Percentiles rank a stretch among this genome's conserved stretches.
phyloP scores from a whole-genome alignment of 2,329 filamentous ascomycete genomes.

The Aspergillus hiratsukae region DNA sequence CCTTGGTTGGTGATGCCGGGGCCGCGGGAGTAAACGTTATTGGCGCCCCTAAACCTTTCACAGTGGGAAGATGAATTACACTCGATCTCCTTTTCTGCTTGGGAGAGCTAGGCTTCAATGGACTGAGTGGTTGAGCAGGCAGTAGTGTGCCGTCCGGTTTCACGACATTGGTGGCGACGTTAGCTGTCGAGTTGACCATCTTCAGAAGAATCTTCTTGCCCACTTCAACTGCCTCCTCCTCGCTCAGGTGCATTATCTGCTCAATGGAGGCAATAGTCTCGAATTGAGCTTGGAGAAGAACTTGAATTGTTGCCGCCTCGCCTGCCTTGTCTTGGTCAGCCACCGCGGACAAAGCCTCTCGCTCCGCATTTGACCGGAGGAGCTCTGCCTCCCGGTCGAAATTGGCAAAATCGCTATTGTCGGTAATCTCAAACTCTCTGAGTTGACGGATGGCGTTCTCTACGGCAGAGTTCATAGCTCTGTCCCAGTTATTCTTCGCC shows the following conservation, averaged over 20 bases:
- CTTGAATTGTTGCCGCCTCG: slow-evolving; percentile 73
- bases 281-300: slow-evolving; percentile 83
- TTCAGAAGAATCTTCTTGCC: slow-evolving; percentile 73
- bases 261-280: slow-evolving; percentile 81
- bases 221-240: slow-evolving; percentile 74
- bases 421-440: slow-evolving; percentile 61
- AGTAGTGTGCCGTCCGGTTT: slow-evolving; percentile 73
- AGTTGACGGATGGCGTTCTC: slow-evolving; percentile 80
- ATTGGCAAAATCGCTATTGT: slow-evolving; percentile 64
- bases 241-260: slow-evolving; percentile 75
- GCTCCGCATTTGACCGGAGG: slow-evolving; percentile 74
- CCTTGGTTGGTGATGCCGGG: slow-evolving; percentile 62
- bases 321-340: slow-evolving; percentile 78
- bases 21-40: slow-evolving; percentile 29
- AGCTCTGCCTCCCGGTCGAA: slow-evolving; percentile 80
- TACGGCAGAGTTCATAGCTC: slow-evolving; percentile 78
- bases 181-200: slow-evolving; percentile 70
- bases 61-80: slow-evolving; percentile 29
- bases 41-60: slow-evolving; percentile 24
- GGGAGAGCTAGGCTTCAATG: slow-evolving; percentile 65
- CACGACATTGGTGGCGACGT: slow-evolving; percentile 75
- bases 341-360: slow-evolving; percentile 72
- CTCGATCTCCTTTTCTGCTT: slow-evolving; percentile 61
- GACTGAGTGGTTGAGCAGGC: slow-evolving; percentile 59
- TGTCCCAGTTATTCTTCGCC: slow-evolving; percentile 78